These are phyloP conservation scores for Eucalyptus globulus DNA, from an alignment of 345 rosid genomes.

Conservation along the genomic window DNA sequence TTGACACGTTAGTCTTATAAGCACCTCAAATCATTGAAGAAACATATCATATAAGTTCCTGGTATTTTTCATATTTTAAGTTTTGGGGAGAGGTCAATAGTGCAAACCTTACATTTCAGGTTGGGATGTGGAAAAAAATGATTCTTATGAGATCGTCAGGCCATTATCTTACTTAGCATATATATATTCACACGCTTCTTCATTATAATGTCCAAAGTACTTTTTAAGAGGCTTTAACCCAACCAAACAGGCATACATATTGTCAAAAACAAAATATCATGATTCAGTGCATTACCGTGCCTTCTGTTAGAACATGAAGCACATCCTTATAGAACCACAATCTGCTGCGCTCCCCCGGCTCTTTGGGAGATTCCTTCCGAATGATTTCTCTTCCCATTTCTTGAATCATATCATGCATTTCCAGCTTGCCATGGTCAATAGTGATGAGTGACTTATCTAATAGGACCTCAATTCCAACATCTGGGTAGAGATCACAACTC, in stretches of 20 bases:
- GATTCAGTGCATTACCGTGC: background rate
- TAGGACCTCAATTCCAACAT: background rate
- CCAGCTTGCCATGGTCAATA: background rate
- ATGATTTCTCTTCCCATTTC: constrained; percentile 13
- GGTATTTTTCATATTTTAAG: background rate
- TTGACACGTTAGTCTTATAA: rapidly evolving
- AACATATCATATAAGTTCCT: background rate
- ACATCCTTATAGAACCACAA: background rate
- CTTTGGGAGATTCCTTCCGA: background rate
- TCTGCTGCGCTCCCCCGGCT: constrained; percentile 1
- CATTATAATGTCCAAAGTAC: no score
- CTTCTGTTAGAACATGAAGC: background rate
- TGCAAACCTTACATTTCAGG: background rate
- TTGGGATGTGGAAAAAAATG: background rate
- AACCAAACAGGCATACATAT: background rate
- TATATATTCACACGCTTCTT: background rate
- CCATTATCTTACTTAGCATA: background rate
- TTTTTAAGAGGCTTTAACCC: background rate
- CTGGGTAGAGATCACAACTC: background rate
- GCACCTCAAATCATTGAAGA: no score
- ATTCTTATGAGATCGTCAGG: background rate
- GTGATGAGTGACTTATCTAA: background rate
- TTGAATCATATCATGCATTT: constrained; percentile 16
- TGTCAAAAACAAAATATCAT: background rate
- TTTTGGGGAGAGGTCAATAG: background rate